A percentile compares a stretch with the other conserved stretches of the same genome.
These are phyloP conservation scores for Stipa capillata DNA, from an alignment of 176 grass and related monocot species.

Conservation along the genomic window DNA sequence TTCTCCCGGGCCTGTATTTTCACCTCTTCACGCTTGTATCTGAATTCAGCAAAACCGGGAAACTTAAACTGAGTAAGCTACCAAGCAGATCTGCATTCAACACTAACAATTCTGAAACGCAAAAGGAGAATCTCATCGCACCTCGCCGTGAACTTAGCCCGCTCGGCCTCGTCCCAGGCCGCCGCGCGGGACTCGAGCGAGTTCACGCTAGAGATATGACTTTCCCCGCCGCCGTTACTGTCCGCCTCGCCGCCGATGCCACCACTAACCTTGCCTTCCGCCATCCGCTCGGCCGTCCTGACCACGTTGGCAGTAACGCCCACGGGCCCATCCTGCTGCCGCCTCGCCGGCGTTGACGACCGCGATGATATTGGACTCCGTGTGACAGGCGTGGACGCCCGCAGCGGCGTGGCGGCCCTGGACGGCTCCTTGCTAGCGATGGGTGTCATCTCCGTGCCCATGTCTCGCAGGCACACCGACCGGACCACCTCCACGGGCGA, in stretches of 20 bases:
- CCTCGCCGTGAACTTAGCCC: slow-evolving; percentile 83
- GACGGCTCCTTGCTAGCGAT: slow-evolving; percentile 98
- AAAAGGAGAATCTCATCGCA: background rate
- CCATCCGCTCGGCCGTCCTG: background rate
- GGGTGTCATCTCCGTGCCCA: slow-evolving; percentile 99
- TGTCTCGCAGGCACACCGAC: slow-evolving; percentile 73
- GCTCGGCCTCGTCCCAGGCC: slow-evolving; percentile 84
- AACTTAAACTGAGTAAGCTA: background rate
- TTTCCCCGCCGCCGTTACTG: background rate
- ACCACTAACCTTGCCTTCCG: background rate
- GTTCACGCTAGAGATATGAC: background rate
- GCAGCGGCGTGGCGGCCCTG: slow-evolving; percentile 68
- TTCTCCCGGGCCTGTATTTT: slow-evolving; percentile 97
- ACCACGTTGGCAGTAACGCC: background rate
- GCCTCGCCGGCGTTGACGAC: slow-evolving; percentile 50
- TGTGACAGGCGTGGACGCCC: slow-evolving; percentile 66
- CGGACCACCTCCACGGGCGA: too few relatives aligned
- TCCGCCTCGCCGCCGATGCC: background rate
- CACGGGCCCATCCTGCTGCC: slow-evolving; percentile 16
- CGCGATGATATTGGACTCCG: slow-evolving; percentile 68
- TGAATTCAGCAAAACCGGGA: background rate
- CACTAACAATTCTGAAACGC: background rate
- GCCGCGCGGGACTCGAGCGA: slow-evolving; percentile 60
- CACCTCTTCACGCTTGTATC: slow-evolving; percentile 85
- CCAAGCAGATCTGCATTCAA: background rate